Evolutionary conservation across 208 protist genomes (phyloP).

Genomic region (Porcisia deanei): DNA sequence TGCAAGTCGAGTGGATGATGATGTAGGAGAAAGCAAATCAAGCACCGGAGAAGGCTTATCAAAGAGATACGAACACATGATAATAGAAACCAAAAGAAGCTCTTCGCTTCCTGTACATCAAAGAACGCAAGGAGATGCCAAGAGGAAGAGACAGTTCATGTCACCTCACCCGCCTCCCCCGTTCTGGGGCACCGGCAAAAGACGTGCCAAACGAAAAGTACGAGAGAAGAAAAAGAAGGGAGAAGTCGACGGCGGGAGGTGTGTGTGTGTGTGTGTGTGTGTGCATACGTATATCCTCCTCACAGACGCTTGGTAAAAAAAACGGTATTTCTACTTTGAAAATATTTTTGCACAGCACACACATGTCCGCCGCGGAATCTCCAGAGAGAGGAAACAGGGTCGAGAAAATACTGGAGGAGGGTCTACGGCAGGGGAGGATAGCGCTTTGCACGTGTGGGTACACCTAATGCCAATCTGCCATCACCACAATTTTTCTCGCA

Average conservation of each 20-base stretch:
- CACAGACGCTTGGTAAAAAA: neutral
- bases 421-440: neutral
- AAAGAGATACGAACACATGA: neutral
- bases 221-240: neutral
- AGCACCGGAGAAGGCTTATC: neutral
- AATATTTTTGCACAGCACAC: neutral
- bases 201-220: neutral
- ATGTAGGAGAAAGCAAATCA: neutral
- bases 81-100: neutral
- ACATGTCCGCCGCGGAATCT: neutral
- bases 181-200: neutral
- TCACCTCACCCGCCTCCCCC: neutral
- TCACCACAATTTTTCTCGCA: neutral
- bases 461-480: neutral
- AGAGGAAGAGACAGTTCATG: neutral
- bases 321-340: neutral
- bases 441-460: neutral
- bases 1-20: neutral
- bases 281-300: too few relatives aligned
- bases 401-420: neutral
- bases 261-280: too few relatives aligned
- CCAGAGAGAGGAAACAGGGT: conserved; percentile 15
- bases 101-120: neutral
- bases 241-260: neutral
- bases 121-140: conserved; percentile 11